Evolutionary conservation across 768 basidiomycete species (phyloP), one percentile per base, ranked within the genome.

Genomic region (Porphyrellus cyaneotinctus): DNA sequence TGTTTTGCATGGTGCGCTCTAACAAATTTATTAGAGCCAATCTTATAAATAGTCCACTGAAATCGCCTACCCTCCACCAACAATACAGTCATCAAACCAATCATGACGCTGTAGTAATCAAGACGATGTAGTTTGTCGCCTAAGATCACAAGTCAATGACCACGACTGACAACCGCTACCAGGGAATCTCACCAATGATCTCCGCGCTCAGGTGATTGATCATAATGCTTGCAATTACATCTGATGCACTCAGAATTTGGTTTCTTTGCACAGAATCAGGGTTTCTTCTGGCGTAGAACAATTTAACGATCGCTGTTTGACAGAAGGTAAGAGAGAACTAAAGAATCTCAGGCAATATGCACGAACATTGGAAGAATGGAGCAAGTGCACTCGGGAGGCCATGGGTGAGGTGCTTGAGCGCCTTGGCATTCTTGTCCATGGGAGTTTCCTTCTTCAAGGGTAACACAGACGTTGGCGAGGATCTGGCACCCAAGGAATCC

Each of bases 311-410:
- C 14, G 92, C 91, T 94, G 49, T 43, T 14, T 15, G 41, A 44
- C 9, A 30, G 28, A 30, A 49, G 10, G 35, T 70, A 23, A 67
- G 53, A 33, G 49, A 12, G 37, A 18, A 54, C 18, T 20, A 49
- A 31, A 33, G 24, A 26, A 23, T 32, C 13, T 31, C 37, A 31
- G 30, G 30, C n/a, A 30, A 52, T 49, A 13, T 52, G 5, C 12
- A 66, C 74, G 52, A 69, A 91, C 93, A 83, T 78, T 91, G 91
- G 70, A 93, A 91, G 69, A 97, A 88, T 1, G 92, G 88, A 2
- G 84, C 80, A 52, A 94, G 70, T 3, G 84, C 78, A 32, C 78
- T 81, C 0, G 91, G 90, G 45, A 94, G 75, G 24, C 88, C 85
- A 55, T 84, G 84, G 1, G 88, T 84, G 37, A 95, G 72, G 60